Evolutionary conservation across 169 alveolate species (phyloP), one percentile per base, ranked within the genome.

Genomic region (Eimeria acervulina): DNA sequence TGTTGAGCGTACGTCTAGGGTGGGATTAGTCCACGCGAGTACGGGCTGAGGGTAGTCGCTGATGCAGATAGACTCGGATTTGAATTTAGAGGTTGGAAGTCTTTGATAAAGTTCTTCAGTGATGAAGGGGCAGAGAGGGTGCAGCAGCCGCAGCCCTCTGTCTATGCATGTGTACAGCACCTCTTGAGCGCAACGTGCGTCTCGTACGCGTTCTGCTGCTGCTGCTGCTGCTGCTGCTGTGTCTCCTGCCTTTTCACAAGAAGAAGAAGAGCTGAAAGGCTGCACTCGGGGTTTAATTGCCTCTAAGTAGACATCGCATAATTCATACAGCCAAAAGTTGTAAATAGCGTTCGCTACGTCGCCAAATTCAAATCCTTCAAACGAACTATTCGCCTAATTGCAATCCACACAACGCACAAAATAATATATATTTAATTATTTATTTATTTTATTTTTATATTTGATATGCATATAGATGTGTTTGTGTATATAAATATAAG

Each of bases 301-400:
- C 97, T 99, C 99, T 72, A 99, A 97, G 97, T 99, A 99, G 70
- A 98, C 98, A 98, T 99, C 99, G 93, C 99, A 99, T 36, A 99
- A 97, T 40, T 99, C 99, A 96, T 99, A 98, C 55, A 99, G 99
- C 99, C 99, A 99, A 97, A 99, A 99, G 93, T 98, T 98, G 96
- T 99, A 98, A 1, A 99, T 96, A 33, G 98, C 98, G 89, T 97
- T 97, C n/a, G 99, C 99, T 28, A 98, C 99, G 33, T 99, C 99
- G 42, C 99, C 99, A 94, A 99, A 99, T 83, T 98, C 98, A 97
- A 98, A 99, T 52, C 96, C 95, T 59, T 98, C 99, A 95, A 99
- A 97, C 55, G 98, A 97, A 83, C 96, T 96, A 96, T 99, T 98
- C 8, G 97, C 97, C 76, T 88, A 90, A 0, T 4, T 61, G 59